Conservation (phyloP, 2,329 filamentous ascomycete species). For the Curvularia sp. region DNA sequence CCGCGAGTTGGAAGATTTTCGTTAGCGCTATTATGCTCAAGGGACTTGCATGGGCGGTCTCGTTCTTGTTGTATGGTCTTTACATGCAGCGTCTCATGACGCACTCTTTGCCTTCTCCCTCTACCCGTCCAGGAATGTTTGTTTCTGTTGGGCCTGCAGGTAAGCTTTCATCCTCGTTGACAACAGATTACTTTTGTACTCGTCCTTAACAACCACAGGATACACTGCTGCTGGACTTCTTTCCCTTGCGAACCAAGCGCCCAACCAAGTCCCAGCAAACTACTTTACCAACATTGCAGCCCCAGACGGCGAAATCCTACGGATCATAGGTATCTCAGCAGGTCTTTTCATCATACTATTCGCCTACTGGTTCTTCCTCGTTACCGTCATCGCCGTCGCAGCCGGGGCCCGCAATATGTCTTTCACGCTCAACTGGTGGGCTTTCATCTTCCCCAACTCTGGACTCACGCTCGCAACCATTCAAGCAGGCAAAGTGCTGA, state of each 20-base stretch:
- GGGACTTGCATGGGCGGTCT: slow-evolving; percentile 70
- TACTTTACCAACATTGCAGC: slow-evolving; percentile 43
- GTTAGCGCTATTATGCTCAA: slow-evolving; percentile 70
- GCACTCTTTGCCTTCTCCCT: slow-evolving; percentile 56
- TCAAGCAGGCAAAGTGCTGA: slow-evolving; percentile 61
- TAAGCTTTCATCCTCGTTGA: slow-evolving; percentile 55
- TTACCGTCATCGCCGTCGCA: slow-evolving; percentile 51
- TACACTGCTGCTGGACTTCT: slow-evolving; percentile 51
- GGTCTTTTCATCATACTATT: slow-evolving; percentile 59
- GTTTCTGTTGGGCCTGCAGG: slow-evolving; percentile 57
- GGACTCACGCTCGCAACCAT: slow-evolving; percentile 68
- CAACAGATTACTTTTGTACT: slow-evolving; percentile 58
- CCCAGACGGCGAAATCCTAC: slow-evolving; percentile 49
- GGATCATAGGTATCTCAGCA: slow-evolving; percentile 53
- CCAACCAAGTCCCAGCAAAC: slow-evolving; percentile 43
- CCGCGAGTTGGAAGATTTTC: slow-evolving; percentile 59
- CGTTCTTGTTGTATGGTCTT: slow-evolving; percentile 73
- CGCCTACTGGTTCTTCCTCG: slow-evolving; percentile 60
- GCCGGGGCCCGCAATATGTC: slow-evolving; percentile 51
- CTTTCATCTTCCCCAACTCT: slow-evolving; percentile 71
- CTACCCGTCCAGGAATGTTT: slow-evolving; percentile 58
- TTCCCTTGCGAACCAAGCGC: slow-evolving; percentile 54
- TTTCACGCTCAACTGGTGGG: slow-evolving; percentile 57
- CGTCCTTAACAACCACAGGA: slow-evolving; percentile 59
- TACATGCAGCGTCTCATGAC: slow-evolving; percentile 74